These are phyloP conservation scores for Wallemia hederae DNA, from an alignment of 1,284 basidiomycete genomes.

Conservation along the genomic window DNA sequence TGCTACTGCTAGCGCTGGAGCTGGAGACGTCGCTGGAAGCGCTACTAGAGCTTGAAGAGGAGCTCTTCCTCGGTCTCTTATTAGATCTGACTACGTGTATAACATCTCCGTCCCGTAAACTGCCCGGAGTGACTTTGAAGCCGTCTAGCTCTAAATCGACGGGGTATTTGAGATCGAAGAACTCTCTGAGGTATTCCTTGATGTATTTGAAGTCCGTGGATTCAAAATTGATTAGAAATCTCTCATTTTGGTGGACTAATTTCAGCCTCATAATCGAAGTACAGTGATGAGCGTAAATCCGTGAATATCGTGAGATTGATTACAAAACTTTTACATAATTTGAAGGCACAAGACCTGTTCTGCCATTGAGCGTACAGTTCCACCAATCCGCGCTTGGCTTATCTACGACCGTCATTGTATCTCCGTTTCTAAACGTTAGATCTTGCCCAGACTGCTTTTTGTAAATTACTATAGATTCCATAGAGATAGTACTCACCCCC, in stretches of 20 bases:
- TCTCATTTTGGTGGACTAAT: background rate
- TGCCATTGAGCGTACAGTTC: background rate
- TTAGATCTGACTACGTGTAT: background rate
- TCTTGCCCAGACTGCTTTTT: background rate
- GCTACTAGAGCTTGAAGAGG: background rate
- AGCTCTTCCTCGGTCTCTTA: too few relatives aligned
- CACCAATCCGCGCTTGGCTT: background rate
- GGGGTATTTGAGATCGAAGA: background rate
- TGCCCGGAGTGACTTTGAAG: background rate
- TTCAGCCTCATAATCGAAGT: background rate
- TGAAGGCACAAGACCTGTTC: background rate
- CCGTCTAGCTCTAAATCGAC: background rate
- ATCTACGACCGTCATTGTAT: background rate
- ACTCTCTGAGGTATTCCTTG: background rate
- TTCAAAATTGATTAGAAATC: background rate
- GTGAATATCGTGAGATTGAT: too few relatives aligned
- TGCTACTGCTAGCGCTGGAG: background rate
- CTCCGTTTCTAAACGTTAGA: background rate
- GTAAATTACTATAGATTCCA: background rate
- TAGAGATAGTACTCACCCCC: background rate
- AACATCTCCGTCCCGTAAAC: background rate
- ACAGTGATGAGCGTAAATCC: background rate
- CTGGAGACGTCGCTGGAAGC: background rate
- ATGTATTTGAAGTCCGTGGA: background rate
- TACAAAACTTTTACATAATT: background rate